Base-by-base conservation (phyloP, 768 basidiomycete species). In the Agaricus subrufescens region DNA sequence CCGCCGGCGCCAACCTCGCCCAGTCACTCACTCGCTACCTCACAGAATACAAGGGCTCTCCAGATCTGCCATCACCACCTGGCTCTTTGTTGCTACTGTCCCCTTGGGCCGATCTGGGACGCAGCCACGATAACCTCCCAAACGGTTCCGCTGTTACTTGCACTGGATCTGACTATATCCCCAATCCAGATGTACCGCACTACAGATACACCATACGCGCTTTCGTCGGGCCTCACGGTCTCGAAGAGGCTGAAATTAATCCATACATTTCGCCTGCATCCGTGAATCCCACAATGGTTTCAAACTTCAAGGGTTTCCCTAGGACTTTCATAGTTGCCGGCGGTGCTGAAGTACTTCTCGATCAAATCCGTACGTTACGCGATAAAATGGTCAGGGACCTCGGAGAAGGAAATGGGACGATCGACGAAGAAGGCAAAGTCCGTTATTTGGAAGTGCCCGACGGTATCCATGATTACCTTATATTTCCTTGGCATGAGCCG, bases 1-100 rank as follows among this genome's bases (percentile, higher is more conserved):
- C 87, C 1, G 88, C 90, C 0, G 90, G 91, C 2, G 91, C 77
- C 4, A 87, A 91, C 67, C 79, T 91, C 26, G 82, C 83, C 0
- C 74, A 83, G 34, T 83, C 84, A 0, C 74, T 89, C 43, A 77
- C 73, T 8, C 82, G 84, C 3, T 85, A 86, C 60, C 77, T 90
- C 26, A 70, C 80, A 15, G 80, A 84, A 57, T 68, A 83, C 66
- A 69, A 70, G 30, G 63, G 62, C 29, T 53, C 68, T 2, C 56
- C 67, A 29, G 61, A 65, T 4, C 58, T 82, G n/a, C 80, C 79
- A 3, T 64, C 67, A 10, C 75, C 73, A 38, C 80, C 82, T 1
- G 74, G 75, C 9, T 72, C 72, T 3, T 69, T 87, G 1, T 61
- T 87, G 40, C 69, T 84, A 3, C 71, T 82, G 39, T 84, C 83